Conservation (phyloP, 2,329 filamentous ascomycete species). For the Kalmusia sp. region DNA sequence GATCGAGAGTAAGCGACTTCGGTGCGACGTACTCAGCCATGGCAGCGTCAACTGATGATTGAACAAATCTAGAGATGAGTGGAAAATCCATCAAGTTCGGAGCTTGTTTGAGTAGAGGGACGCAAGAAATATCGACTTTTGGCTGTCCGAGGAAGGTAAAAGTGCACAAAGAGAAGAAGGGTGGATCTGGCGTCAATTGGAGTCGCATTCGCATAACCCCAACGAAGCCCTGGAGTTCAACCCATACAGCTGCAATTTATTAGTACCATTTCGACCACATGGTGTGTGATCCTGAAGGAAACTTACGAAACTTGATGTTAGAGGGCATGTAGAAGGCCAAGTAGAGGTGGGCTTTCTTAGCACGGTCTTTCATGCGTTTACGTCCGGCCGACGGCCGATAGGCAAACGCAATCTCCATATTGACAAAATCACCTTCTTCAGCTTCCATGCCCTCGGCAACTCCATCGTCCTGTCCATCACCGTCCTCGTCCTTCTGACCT, state of each 20-base stretch:
- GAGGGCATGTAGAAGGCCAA: slow-evolving; percentile 74
- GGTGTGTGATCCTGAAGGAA: too few species aligned
- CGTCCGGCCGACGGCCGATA: slow-evolving; percentile 70
- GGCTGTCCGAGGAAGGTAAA: slow-evolving; percentile 78
- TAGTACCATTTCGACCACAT: slow-evolving; percentile 21
- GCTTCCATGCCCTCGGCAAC: slow-evolving; percentile 71
- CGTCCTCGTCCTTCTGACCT: slow-evolving; percentile 42
- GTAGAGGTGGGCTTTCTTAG: slow-evolving; percentile 76
- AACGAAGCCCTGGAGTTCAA: slow-evolving; percentile 75
- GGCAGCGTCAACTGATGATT: slow-evolving; percentile 75
- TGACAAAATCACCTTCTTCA: slow-evolving; percentile 80
- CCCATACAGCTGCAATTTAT: slow-evolving; percentile 67
- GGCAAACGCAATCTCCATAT: slow-evolving; percentile 76
- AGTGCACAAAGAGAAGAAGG: slow-evolving; percentile 78
- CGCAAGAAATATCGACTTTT: slow-evolving; percentile 73
- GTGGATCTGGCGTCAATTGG: slow-evolving; percentile 77
- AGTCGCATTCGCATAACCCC: slow-evolving; percentile 73
- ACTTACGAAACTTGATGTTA: slow-evolving; percentile 59
- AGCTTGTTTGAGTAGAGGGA: slow-evolving; percentile 72
- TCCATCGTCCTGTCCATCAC: slow-evolving; percentile 33
- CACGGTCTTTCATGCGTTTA: slow-evolving; percentile 66
- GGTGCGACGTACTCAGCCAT: slow-evolving; percentile 79
- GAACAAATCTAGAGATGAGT: slow-evolving; percentile 76
- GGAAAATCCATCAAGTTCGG: slow-evolving; percentile 79
- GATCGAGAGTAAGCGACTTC: slow-evolving; percentile 74